phyloP scores from a whole-genome alignment of 2,329 filamentous ascomycete species.

The Fusarium continuum region DNA sequence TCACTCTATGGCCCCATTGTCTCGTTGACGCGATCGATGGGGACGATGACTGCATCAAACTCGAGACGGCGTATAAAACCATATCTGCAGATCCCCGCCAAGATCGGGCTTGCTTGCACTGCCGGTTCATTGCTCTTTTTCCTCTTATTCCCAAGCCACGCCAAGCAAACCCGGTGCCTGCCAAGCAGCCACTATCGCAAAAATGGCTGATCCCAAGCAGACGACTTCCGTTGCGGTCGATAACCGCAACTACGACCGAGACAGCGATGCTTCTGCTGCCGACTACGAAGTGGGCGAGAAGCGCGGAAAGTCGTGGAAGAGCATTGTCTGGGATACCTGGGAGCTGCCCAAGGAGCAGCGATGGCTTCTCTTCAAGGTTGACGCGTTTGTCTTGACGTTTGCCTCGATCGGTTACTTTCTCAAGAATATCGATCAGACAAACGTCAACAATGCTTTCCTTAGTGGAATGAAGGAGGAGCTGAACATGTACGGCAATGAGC shows the following conservation, averaged over 20 bases:
- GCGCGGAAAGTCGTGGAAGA: conserved; percentile 45
- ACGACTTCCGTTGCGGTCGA: background rate
- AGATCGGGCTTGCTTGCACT: rapidly evolving
- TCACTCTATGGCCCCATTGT: background rate
- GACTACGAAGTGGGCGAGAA: background rate
- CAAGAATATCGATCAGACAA: conserved; percentile 52
- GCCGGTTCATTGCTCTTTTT: background rate
- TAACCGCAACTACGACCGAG: background rate
- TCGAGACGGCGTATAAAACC: background rate
- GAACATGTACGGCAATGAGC: conserved; percentile 30
- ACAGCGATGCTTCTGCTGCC: background rate
- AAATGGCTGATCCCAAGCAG: conserved; percentile 12
- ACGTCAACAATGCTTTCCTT: conserved; percentile 51
- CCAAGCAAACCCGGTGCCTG: background rate
- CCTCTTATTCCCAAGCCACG: background rate
- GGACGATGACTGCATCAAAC: conserved; percentile 28
- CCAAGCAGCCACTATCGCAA: background rate
- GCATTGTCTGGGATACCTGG: conserved; percentile 51
- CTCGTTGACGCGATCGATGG: conserved; percentile 34
- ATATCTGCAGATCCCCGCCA: background rate
- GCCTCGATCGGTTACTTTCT: conserved; percentile 48
- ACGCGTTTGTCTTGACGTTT: conserved; percentile 49
- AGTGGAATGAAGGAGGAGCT: conserved; percentile 40
- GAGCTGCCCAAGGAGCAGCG: conserved; percentile 47
- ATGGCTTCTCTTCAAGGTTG: conserved; percentile 48